Evolutionary conservation across 495 filamentous ascomycete species (phyloP), one percentile per base, ranked within the genome.

Genomic region (Polyplosphaeria fusca): DNA sequence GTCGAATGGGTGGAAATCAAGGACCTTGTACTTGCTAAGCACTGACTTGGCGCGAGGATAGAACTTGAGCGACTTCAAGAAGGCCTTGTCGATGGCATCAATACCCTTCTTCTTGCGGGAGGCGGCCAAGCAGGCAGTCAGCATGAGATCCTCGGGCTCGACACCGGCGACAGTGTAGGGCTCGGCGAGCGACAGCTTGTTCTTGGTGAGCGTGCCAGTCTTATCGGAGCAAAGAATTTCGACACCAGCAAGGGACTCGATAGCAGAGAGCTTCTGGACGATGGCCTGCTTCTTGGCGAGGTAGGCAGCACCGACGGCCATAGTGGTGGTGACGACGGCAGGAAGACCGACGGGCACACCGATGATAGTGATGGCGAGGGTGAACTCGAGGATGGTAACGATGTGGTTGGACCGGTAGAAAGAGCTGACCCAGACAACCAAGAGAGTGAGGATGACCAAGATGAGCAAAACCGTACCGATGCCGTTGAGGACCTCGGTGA

Each of bases 141-240:
- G 74, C 86, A 96, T 92, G 51, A 96, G 82, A 52, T 94, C 88
- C 67, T 90, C 83, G 35, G 83, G 76, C 58, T 88, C 85, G 46
- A 92, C 82, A 65, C 89, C 89, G 56, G 80, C 75, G 27, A 90
- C 84, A 44, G 85, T 88, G 74, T 83, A 95, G 27, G 91, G 90
- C 63, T 94, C 90, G 43, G 83, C 77, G 47, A 95, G 79, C 32
- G 88, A 89, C 16, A 95, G 81, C 73, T 91, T 92, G 78, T 95
- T 95, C 76, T 90, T 91, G 66, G 90, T 95, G 58, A 95, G 73
- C 53, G 85, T 94, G 85, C 89, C 89, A 1, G 89, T 95, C 80
- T 96, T 96, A 77, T 96, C 91, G 39, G 91, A 96, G 80, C 91
- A 96, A 59, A 96, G 84, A 71, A 96, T 94, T 76, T 96, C 89